Base-by-base conservation (phyloP, 306 rosid genomes). In the Herpetospermum pedunculosum region DNA sequence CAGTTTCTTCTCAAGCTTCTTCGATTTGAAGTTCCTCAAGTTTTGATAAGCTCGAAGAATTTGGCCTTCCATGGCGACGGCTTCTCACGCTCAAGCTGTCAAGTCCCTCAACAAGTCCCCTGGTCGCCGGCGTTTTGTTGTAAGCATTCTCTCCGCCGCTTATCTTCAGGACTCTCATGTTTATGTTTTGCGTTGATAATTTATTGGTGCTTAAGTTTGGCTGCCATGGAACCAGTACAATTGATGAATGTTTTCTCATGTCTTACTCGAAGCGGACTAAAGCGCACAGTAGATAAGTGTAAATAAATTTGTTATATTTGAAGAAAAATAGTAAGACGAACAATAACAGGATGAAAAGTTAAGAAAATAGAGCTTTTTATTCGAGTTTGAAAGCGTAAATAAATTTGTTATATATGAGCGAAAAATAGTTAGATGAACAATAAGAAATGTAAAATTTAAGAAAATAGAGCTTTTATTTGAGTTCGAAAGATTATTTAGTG, bases 61-160 rank as follows among this genome's bases (percentile, higher is more conserved):
- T 35, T 29, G 54, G 28, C 35, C 62, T 52, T 26, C 53, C 44
- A 91, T 92, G 97, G 96, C 92, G 47, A 87, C 93, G 9, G 26
- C 84, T 13, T 84, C 89, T 25, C 85, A 90, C 18, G 89, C 92
- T 59, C 85, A 81, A 80, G 92, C 96, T 2, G 98, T 93, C 73
- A 93, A 93, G 87, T 89, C 96, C 48, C 98, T 91, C 78, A 93
- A 89, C 84, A 89, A 83, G 34, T 82, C 88, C 62, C 64, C 87
- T 1, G 94, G 98, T 9, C 85, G 89, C 75, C 89, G 86, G 25
- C 96, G 98, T 68, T 91, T 88, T 65, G 85, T 84, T 13, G 98
- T 93, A 78, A 79, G 94, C 40, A 23, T 68, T 43, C 49, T 43
- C 35, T 43, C 8, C 8, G 38, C 54, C 28, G n/a, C 0, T n/a